phyloP scores from a whole-genome alignment of 768 basidiomycete genomes.

The Calvatia gigantea region DNA sequence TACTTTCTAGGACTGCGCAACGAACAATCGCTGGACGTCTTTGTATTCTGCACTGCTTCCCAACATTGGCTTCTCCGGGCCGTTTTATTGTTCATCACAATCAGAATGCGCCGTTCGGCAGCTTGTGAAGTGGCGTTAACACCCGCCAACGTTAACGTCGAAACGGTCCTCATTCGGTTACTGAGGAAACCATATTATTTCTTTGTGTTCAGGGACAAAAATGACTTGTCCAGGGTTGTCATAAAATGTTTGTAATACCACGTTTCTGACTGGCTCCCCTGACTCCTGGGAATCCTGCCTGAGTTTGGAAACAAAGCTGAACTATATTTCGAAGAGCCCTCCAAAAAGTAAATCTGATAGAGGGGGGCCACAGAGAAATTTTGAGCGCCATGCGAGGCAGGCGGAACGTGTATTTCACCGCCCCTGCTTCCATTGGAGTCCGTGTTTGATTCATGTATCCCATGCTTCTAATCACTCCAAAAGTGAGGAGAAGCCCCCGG shows the following conservation, averaged over 20 bases:
- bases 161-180: background rate
- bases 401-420: background rate
- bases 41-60: background rate
- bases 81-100: background rate
- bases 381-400: background rate
- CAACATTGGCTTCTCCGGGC: background rate
- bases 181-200: background rate
- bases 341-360: background rate
- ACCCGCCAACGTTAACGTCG: background rate
- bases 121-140: background rate
- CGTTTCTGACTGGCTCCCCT: slow-evolving; percentile 8
- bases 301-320: background rate
- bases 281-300: background rate
- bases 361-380: background rate
- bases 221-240: background rate
- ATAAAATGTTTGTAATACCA: slow-evolving; percentile 4
- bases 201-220: too few species aligned
- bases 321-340: background rate
- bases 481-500: background rate
- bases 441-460: background rate
- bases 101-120: background rate
- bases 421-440: background rate
- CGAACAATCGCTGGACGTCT: background rate
- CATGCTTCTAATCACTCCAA: background rate
- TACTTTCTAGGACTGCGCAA: background rate